Base-by-base conservation (phyloP, 495 filamentous ascomycete species). In the Podospora pseudoanserina region DNA sequence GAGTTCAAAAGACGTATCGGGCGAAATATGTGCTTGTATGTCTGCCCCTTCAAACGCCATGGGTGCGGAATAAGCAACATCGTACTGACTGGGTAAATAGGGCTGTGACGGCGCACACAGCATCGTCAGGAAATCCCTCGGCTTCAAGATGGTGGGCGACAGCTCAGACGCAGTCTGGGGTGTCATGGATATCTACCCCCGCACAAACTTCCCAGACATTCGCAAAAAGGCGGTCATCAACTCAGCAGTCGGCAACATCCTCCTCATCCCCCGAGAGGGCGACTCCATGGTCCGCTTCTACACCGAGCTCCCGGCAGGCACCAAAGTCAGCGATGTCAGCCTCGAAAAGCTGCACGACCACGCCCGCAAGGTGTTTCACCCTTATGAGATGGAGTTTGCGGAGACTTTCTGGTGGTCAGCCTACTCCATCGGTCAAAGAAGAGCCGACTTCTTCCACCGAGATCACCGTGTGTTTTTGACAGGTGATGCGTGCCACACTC, bases 71-170 rank as follows among this genome's bases (percentile, higher is more conserved):
- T 15, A 58, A 11, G 58, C 39, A 30, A 2, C 55, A 23, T 11
- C 19, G 32, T 63, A 39, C 64, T 75, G 30, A 76, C 64, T 18
- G 39, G 9, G 7, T 28, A 20, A 2, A 58, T 53, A 90, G 86
- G 92, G 87, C 7, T 91, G 90, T 70, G 92, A 96, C 78, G 92
- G 92, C 15, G 91, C 92, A 34, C 89, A 93, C 74, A 91, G 88
- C 73, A 77, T 78, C 44, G 82, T 93, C 26, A 86, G 92, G 54
- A 85, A 83, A 69, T 84, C 86, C 0, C 84, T 96, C 23, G 90
- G 89, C 3, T 87, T 86, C 74, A 82, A 83, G 54, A 90, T 96
- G 88, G 70, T 90, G 3, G 92, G 92, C 19, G 91, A 96, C 73
- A 88, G 83, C 71, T 89, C 82, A 39, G 90, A 94, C 75, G 82